These are phyloP conservation scores for Tritrichomonas musculus DNA, from an alignment of 208 protist genomes.

Conservation along the genomic window DNA sequence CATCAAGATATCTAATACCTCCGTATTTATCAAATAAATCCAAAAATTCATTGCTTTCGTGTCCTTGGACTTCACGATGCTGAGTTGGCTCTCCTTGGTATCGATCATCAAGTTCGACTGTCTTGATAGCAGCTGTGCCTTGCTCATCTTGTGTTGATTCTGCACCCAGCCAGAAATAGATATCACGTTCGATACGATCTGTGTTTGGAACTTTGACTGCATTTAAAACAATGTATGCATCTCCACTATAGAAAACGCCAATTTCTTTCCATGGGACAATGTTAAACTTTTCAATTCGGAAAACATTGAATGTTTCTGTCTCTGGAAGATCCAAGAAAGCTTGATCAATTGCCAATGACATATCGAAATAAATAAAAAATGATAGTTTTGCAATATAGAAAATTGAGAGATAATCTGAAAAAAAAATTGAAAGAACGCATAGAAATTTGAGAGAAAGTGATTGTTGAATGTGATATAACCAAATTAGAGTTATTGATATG, in stretches of 20 bases:
- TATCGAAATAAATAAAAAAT: no score
- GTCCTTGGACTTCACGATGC: conserved; percentile 49
- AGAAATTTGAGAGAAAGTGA: no score
- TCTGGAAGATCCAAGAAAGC: no score
- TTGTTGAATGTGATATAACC: no score
- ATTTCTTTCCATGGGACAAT: not conserved
- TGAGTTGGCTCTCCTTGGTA: conserved; percentile 48
- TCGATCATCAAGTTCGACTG: conserved; percentile 54
- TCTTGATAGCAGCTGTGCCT: conserved; percentile 51
- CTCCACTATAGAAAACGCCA: conserved; percentile 39
- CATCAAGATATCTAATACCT: not conserved
- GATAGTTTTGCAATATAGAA: no score
- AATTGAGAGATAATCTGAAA: no score
- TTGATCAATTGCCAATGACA: no score
- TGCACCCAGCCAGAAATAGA: conserved; percentile 45
- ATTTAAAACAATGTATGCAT: conserved; percentile 42
- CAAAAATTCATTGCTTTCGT: conserved; percentile 39
- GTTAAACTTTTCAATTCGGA: conserved; percentile 45
- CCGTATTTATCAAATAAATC: conserved; percentile 32
- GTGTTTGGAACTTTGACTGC: not conserved
- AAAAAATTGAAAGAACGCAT: no score
- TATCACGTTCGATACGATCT: conserved; percentile 24
- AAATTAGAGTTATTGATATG: no score
- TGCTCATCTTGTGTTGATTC: conserved; percentile 47
- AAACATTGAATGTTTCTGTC: no score